Evolutionary conservation across 73 alveolate genomes (phyloP).

Genomic region (Paramecium primaurelia): DNA sequence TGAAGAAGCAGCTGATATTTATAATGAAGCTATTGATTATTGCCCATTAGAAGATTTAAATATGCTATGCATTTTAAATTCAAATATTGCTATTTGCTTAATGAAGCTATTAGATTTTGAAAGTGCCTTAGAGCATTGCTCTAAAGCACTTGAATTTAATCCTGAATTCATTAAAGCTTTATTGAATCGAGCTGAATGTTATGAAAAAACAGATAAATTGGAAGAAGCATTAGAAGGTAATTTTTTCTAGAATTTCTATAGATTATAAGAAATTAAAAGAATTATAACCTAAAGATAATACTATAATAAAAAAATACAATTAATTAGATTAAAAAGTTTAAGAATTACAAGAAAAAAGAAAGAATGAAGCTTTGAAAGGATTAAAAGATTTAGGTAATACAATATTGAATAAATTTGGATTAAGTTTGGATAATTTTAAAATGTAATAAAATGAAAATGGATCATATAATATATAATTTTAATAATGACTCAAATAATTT

Average conservation of each 20-base stretch:
- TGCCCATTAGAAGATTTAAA: conserved; percentile 45
- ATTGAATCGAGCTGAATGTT: conserved; percentile 53
- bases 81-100: conserved; percentile 63
- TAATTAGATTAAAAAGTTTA: conserved; percentile 17
- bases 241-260: not conserved
- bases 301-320: not conserved
- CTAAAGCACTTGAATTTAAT: conserved; percentile 59
- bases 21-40: conserved; percentile 58
- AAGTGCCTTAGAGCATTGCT: conserved; percentile 41
- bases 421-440: conserved; percentile 67
- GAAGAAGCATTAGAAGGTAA: conserved; percentile 66
- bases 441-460: conserved; percentile 63
- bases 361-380: conserved; percentile 63
- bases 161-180: conserved; percentile 62
- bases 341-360: conserved; percentile 53
- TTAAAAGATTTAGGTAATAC: conserved; percentile 70
- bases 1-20: conserved; percentile 52
- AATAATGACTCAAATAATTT: conserved; percentile 40
- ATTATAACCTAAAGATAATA: conserved; percentile 37
- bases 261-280: conserved; percentile 53
- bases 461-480: conserved; percentile 62
- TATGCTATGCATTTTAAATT: conserved; percentile 46
- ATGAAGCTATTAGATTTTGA: conserved; percentile 40
- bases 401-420: conserved; percentile 58
- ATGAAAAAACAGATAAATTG: conserved; percentile 62